Evolutionary conservation across 148 eudicot genomes (phyloP).

Genomic region (Rhododendron simsii): DNA sequence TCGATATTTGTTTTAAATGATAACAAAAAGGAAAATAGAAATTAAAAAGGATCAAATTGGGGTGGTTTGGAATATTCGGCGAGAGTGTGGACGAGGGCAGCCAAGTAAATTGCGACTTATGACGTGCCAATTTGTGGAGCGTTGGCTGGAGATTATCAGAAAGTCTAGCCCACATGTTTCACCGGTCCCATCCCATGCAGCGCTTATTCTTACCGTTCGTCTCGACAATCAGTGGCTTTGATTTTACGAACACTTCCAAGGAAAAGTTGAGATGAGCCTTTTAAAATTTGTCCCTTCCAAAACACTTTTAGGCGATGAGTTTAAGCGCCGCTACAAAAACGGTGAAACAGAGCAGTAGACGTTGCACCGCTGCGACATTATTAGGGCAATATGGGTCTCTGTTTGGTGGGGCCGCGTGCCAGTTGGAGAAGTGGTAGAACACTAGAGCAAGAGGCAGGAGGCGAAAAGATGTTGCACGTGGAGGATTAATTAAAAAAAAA

Average conservation of each 20-base stretch:
- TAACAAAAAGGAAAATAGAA: neutral
- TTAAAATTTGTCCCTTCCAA: no score
- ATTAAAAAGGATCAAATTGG: neutral
- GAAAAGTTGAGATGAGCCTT: no score
- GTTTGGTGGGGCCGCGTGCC: neutral
- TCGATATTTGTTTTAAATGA: neutral
- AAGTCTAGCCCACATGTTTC: no score
- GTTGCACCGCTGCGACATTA: neutral
- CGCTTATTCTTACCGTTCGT: no score
- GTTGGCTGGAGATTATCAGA: neutral
- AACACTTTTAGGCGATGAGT: no score
- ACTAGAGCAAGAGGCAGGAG: neutral
- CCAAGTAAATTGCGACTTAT: neutral
- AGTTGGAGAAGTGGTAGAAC: neutral
- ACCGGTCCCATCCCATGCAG: no score
- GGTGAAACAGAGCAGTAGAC: fast-evolving
- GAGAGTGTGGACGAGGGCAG: conserved; percentile 7
- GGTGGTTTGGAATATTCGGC: conserved; percentile 14
- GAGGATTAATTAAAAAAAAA: no score
- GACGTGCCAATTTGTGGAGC: neutral
- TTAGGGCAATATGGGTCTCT: neutral
- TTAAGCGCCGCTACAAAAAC: no score
- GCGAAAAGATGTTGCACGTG: neutral
- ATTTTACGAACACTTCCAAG: no score
- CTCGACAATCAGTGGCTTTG: no score